A percentile compares a stretch with the other conserved stretches of the same genome.
Evolutionary conservation across 2,329 filamentous ascomycete genomes (phyloP).

Genomic region (Thielaviopsis ethacetica): DNA sequence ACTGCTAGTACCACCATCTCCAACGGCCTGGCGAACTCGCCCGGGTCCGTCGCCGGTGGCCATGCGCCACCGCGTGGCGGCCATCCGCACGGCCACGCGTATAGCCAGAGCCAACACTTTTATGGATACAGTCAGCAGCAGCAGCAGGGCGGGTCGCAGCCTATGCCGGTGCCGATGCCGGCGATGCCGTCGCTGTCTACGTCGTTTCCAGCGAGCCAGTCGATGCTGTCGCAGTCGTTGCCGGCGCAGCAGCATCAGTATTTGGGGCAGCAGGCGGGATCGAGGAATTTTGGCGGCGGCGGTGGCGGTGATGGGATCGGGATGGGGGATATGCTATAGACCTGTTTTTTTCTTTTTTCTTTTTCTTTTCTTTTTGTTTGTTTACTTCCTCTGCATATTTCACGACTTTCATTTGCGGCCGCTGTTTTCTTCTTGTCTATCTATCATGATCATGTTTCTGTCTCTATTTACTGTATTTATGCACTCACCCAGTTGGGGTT

Average conservation of each 20-base stretch:
- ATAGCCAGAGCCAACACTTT: no score
- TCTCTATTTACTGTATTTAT: neutral
- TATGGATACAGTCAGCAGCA: no score
- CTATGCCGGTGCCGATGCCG: neutral
- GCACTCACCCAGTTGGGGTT: neutral
- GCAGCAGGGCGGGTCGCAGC: no score
- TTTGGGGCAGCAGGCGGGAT: neutral
- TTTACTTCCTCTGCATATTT: neutral
- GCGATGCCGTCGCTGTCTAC: neutral
- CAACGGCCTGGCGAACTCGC: neutral
- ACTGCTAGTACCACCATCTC: constrained; percentile 3
- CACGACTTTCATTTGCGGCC: neutral
- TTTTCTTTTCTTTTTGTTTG: neutral
- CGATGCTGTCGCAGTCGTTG: neutral
- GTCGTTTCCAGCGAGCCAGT: neutral
- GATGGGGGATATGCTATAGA: constrained; percentile 4
- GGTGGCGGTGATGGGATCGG: neutral
- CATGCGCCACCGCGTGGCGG: no score
- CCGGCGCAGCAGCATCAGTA: neutral
- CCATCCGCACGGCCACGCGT: no score
- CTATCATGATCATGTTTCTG: neutral
- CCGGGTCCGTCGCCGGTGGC: no score
- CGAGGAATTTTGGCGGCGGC: neutral
- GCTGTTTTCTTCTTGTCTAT: neutral
- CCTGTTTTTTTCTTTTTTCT: neutral